Evolutionary conservation across 441 rosid genomes (phyloP), one percentile per base, ranked within the genome.

Genomic region (Populus hybrid): DNA sequence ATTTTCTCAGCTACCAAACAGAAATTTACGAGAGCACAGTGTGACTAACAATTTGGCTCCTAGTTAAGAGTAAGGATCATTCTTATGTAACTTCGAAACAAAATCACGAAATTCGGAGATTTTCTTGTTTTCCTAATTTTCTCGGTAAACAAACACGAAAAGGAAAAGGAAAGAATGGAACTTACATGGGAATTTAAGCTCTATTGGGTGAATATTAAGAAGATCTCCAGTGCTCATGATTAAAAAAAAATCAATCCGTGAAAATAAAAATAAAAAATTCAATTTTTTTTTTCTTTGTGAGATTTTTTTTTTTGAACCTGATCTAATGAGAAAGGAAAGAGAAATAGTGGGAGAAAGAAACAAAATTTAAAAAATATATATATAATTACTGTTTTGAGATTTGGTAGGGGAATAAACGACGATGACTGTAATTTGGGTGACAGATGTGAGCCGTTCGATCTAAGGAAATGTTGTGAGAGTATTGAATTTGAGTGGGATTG

Each of bases 181-280:
- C 90, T 89, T 89, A 90, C 97, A 88, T 72, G 92, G 88, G 84
- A 93, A 91, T 84, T 91, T 87, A 81, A 93, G 95, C 76, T 91
- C 95, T 16, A 87, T 4, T 7, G 97, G 95, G 18, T 90, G 89
- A 78, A 91, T 83, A 77, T 73, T 82, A 82, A 93, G 90, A 78
- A 93, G 92, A 80, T 89, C 87, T 81, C 91, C 92, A 30, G 82
- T 78, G 76, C 78, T 86, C 94, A 91, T 91, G 76, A 42, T 9
- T 34, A 35, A 40, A 32, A 8, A 1, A 2, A 7, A 24, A 53
- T 32, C 5, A 46, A 50, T 30, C 23, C 21, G 12, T 11, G 67
- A 50, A 36, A 50, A 24, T 34, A 28, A 8, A 30, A 59, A 11
- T 16, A 24, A 24, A 24, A 24, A 24, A 24, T 11, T 34, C 2